phyloP scores from a whole-genome alignment of 164 flowering plant genomes.

The Vitis cinerea region DNA sequence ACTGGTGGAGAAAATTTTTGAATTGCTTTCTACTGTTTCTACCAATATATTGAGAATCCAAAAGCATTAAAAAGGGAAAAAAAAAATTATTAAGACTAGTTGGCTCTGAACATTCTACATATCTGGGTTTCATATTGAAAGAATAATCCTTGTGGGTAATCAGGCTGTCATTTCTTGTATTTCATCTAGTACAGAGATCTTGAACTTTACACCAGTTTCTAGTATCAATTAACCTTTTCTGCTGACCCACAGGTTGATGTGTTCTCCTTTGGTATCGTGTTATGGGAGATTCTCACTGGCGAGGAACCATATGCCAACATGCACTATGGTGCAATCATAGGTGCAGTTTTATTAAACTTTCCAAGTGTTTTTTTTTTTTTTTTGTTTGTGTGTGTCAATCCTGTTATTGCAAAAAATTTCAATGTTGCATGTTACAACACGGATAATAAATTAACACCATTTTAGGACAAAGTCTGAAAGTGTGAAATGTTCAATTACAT shows the following conservation, averaged over 20 bases:
- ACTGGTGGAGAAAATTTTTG: no score
- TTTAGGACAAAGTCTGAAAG: no score
- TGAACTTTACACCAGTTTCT: neutral
- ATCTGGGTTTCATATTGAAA: no score
- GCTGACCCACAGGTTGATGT: conserved; percentile 77
- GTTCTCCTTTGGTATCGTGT: conserved; percentile 95
- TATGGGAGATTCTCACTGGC: conserved; percentile 98
- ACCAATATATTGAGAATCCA: no score
- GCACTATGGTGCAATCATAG: conserved; percentile 97
- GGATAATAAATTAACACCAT: no score
- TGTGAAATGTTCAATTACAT: no score
- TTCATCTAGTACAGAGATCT: neutral
- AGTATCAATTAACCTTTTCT: neutral
- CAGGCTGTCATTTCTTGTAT: neutral
- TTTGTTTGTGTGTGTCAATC: neutral
- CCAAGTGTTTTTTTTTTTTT: neutral
- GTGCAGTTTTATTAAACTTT: conserved; percentile 24
- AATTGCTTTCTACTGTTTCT: no score
- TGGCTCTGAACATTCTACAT: no score
- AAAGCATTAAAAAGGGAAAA: no score
- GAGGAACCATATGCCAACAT: conserved; percentile 98
- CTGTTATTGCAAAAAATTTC: neutral
- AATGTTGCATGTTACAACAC: no score
- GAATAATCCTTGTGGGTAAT: neutral
- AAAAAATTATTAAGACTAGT: no score